phyloP scores from a whole-genome alignment of 1,284 basidiomycete species.

The Malassezia psittaci region DNA sequence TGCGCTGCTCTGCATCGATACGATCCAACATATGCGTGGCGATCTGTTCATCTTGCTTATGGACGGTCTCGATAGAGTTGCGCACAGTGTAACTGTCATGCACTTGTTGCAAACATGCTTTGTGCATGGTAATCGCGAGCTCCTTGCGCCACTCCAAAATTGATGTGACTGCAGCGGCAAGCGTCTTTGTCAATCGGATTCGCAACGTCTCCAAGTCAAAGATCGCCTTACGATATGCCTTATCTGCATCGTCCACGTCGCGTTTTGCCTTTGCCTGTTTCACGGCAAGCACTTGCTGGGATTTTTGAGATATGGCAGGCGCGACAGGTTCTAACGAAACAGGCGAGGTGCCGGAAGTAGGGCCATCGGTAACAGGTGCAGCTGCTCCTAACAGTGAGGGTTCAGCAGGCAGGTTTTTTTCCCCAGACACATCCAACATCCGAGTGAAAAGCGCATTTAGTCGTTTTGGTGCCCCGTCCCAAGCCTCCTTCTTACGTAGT shows the following conservation, averaged over 20 bases:
- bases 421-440: conserved; percentile 31
- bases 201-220: conserved; percentile 83
- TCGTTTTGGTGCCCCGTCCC: conserved; percentile 43
- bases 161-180: conserved; percentile 74
- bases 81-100: conserved; percentile 23
- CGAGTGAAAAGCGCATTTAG: conserved; percentile 37
- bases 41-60: conserved; percentile 52
- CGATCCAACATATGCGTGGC: conserved; percentile 67
- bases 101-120: conserved; percentile 30
- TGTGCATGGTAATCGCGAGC: conserved; percentile 55
- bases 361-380: background rate
- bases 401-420: background rate
- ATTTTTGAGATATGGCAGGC: background rate
- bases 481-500: conserved; percentile 35
- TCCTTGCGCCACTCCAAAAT: conserved; percentile 70
- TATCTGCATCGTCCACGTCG: conserved; percentile 56
- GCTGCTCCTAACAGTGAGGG: background rate
- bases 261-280: conserved; percentile 37
- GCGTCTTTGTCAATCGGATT: conserved; percentile 66
- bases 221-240: conserved; percentile 79
- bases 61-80: conserved; percentile 25
- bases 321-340: background rate
- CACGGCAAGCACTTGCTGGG: conserved; percentile 27
- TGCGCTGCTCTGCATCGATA: conserved; percentile 51
- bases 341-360: conserved; percentile 10